These are phyloP conservation scores for Elsinoe perseae DNA, from an alignment of 2,329 filamentous ascomycete genomes.

Conservation along the genomic window DNA sequence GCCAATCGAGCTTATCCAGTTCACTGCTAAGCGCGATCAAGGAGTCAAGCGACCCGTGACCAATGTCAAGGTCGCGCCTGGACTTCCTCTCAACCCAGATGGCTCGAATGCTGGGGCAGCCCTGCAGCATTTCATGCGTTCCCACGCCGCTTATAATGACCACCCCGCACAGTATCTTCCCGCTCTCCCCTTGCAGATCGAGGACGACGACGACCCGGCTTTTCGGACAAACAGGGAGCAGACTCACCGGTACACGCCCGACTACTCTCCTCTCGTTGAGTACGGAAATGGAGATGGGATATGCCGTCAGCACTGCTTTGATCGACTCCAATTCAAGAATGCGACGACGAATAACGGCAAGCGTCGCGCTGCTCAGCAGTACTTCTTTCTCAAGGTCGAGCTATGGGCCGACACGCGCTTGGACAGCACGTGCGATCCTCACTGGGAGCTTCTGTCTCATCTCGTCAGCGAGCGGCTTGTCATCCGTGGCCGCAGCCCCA, in stretches of 20 bases:
- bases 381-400: slow-evolving; percentile 84
- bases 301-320: slow-evolving; percentile 57
- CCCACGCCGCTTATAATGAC: slow-evolving; percentile 32
- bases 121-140: slow-evolving; percentile 29
- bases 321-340: slow-evolving; percentile 89
- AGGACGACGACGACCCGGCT: slow-evolving; percentile 1
- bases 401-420: slow-evolving; percentile 62
- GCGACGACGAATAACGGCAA: slow-evolving; percentile 93
- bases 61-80: slow-evolving; percentile 60
- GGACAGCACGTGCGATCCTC: slow-evolving; percentile 37
- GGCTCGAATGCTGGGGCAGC: slow-evolving; percentile 47
- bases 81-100: not conserved
- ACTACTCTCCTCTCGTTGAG: slow-evolving; percentile 4
- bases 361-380: slow-evolving; percentile 80
- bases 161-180: slow-evolving; percentile 36
- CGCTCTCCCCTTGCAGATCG: slow-evolving; percentile 6
- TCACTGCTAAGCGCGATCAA: slow-evolving; percentile 86
- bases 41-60: slow-evolving; percentile 67
- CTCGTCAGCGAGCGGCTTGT: slow-evolving; percentile 74
- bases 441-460: slow-evolving; percentile 63
- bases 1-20: slow-evolving; percentile 75
- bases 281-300: slow-evolving; percentile 13
- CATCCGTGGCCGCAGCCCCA: slow-evolving; percentile 74
- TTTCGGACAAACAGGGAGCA: slow-evolving; percentile 10
- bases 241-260: slow-evolving; percentile 1